phyloP scores from a whole-genome alignment of 768 basidiomycete genomes.

The Podaxis pistillaris region DNA sequence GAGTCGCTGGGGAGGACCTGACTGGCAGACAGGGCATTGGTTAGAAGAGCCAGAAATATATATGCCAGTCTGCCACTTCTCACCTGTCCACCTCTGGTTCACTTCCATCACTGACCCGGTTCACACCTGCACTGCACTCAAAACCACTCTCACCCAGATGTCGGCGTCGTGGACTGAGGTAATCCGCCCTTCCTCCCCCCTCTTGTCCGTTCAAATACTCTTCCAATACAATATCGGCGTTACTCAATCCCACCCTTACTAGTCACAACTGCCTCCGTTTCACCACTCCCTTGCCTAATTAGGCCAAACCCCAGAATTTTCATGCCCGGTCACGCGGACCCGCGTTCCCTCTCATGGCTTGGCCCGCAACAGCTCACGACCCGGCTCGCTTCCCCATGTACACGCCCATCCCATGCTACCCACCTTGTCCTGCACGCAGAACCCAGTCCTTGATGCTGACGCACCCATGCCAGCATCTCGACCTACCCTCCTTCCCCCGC shows the following conservation, averaged over 20 bases:
- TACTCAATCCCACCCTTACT: too few relatives aligned
- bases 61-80: neutral
- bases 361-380: neutral
- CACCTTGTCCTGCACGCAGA: neutral
- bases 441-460: neutral
- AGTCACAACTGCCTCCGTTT: conserved; percentile 1
- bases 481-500: too few relatives aligned
- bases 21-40: neutral
- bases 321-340: conserved; percentile 4
- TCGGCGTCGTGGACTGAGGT: conserved; percentile 1
- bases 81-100: neutral
- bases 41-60: neutral
- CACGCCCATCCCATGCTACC: conserved; percentile 1
- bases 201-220: too few relatives aligned
- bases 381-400: neutral
- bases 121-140: neutral
- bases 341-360: neutral
- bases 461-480: neutral
- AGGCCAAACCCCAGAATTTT: conserved; percentile 11
- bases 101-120: neutral
- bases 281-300: neutral
- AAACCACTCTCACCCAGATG: too few relatives aligned
- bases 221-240: too few relatives aligned
- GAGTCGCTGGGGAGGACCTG: neutral
- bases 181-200: neutral